Percentiles rank a stretch among this genome's conserved stretches.
phyloP scores from a whole-genome alignment of 2,329 filamentous ascomycete species.

The Fusarium sp. region DNA sequence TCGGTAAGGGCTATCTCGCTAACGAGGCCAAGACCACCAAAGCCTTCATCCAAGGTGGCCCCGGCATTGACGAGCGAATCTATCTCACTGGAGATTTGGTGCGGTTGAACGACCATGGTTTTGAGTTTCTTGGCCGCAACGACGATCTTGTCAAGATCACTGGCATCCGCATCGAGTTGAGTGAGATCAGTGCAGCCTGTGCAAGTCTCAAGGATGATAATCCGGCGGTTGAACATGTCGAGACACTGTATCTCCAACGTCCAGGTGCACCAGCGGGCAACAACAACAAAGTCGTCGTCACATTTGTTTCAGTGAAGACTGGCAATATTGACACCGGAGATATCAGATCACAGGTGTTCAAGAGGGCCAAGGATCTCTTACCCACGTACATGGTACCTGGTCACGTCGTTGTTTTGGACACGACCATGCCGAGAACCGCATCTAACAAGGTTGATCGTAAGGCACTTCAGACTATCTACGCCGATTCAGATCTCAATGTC shows the following conservation, averaged over 20 bases:
- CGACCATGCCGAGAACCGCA: conserved; percentile 20
- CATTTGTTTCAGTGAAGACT: conserved; percentile 23
- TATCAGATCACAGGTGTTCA: conserved; percentile 13
- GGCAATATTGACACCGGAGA: neutral
- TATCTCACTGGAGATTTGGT: conserved; percentile 28
- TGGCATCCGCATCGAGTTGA: conserved; percentile 19
- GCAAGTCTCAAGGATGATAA: conserved; percentile 22
- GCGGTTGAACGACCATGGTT: conserved; percentile 23
- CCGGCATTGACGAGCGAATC: conserved; percentile 18
- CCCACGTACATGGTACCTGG: conserved; percentile 28
- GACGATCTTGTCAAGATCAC: conserved; percentile 30
- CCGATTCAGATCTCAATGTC: neutral
- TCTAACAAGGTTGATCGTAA: conserved; percentile 32
- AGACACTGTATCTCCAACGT: conserved; percentile 7
- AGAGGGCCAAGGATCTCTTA: conserved; percentile 7
- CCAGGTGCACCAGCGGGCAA: neutral
- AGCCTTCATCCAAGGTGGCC: conserved; percentile 16
- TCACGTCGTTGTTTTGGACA: conserved; percentile 22
- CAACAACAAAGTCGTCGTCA: conserved; percentile 20
- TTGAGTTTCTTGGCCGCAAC: conserved; percentile 26
- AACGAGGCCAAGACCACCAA: conserved; percentile 27
- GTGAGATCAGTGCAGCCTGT: conserved; percentile 27
- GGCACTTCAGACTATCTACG: conserved; percentile 13
- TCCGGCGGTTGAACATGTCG: conserved; percentile 9
- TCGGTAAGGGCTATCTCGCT: conserved; percentile 17